phyloP scores from a whole-genome alignment of 2,329 filamentous ascomycete species.

The Calcarisporium arbuscula region DNA sequence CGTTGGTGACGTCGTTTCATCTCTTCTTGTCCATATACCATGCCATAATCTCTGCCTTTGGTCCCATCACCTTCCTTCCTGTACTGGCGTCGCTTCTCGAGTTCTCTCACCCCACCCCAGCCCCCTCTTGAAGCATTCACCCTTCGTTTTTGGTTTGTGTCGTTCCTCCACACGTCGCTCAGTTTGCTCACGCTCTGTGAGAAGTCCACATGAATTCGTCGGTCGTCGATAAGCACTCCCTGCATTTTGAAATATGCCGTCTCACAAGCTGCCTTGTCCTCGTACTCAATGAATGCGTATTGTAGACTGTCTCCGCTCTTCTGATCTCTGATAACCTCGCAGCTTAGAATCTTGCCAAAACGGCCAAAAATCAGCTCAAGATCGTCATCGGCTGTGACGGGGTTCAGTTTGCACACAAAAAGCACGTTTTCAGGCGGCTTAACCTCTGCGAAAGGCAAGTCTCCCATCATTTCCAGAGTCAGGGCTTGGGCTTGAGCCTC shows the following conservation, averaged over 20 bases:
- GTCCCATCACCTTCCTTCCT: slow-evolving; percentile 53
- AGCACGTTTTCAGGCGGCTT: slow-evolving; percentile 95
- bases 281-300: slow-evolving; percentile 97
- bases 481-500: slow-evolving; percentile 91
- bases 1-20: slow-evolving; percentile 46
- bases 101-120: slow-evolving; percentile 80
- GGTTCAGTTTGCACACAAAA: slow-evolving; percentile 98
- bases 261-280: slow-evolving; percentile 87
- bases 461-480: slow-evolving; percentile 95
- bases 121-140: slow-evolving; percentile 57
- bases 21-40: slow-evolving; percentile 75
- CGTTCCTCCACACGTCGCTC: slow-evolving; percentile 81
- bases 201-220: slow-evolving; percentile 97
- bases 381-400: slow-evolving; percentile 89
- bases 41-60: slow-evolving; percentile 54
- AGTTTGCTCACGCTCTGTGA: slow-evolving; percentile 89
- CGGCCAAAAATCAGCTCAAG: slow-evolving; percentile 93
- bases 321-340: slow-evolving; percentile 91
- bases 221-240: slow-evolving; percentile 90
- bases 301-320: slow-evolving; percentile 92
- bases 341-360: slow-evolving; percentile 90
- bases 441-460: slow-evolving; percentile 94
- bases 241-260: slow-evolving; percentile 99
- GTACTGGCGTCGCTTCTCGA: slow-evolving; percentile 91
- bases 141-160: slow-evolving; percentile 74